Evolutionary conservation across 2,329 filamentous ascomycete species (phyloP).

Genomic region (Fusarium marasasianum): DNA sequence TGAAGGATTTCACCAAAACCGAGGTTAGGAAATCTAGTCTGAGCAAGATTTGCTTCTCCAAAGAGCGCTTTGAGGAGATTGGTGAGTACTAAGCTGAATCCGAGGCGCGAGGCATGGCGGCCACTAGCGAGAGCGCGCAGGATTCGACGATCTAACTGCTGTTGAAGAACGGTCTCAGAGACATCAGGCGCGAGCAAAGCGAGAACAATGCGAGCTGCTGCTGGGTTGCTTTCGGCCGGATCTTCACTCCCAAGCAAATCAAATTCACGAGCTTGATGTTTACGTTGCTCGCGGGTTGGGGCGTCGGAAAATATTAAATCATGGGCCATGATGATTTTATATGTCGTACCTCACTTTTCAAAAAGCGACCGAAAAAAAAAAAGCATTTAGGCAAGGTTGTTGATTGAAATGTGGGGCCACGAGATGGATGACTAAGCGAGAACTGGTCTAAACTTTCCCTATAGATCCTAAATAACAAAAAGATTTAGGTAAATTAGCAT

Average conservation of each 20-base stretch:
- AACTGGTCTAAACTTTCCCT: neutral
- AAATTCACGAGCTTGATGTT: conserved; percentile 3
- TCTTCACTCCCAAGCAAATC: conserved; percentile 70
- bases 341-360: neutral
- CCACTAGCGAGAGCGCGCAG: conserved; percentile 91
- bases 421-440: neutral
- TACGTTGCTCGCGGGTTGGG: neutral
- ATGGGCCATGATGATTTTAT: neutral
- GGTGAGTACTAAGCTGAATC: conserved; percentile 88
- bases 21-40: conserved; percentile 54
- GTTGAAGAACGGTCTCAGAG: conserved; percentile 61
- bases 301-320: neutral
- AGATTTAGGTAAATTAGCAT: neutral
- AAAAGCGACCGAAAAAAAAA: neutral
- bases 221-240: conserved; percentile 60
- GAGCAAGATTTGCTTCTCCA: conserved; percentile 56
- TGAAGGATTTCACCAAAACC: conserved; percentile 21
- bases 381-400: neutral
- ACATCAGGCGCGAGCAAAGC: conserved; percentile 60
- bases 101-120: conserved; percentile 85
- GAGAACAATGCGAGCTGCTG: neutral
- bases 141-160: conserved; percentile 73
- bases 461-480: neutral
- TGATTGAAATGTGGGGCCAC: neutral
- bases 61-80: conserved; percentile 81